Base-by-base conservation (phyloP, 305 asterid genomes). In the Solanum hybrid region DNA sequence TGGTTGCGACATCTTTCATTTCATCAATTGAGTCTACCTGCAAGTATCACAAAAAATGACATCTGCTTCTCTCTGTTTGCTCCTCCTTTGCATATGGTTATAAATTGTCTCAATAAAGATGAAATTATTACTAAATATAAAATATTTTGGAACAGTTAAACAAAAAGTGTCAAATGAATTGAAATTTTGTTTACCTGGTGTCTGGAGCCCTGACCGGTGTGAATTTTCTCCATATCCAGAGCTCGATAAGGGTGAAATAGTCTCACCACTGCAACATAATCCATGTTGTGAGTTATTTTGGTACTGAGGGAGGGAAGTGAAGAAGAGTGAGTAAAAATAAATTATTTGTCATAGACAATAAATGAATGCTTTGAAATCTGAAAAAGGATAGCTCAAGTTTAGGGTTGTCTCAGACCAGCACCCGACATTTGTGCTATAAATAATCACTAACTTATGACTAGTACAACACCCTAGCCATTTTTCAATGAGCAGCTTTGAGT, bases 381-480 rank as follows among this genome's bases (percentile, higher is more conserved):
- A 61, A 90, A 92, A 91, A 20, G 34, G 87, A 39, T 90, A 89
- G 92, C 92, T 91, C 91, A 37, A 88, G 88, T 89, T 89, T 92
- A 91, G 95, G 93, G 86, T 75, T 77, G 92, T 90, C 91, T 93
- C 93, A 91, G 94, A 95, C 95, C 94, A 86, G 87, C 91, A 86
- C 91, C 95, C 96, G 95, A 93, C 97, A 94, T 93, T 91, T 92
- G 95, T 92, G 97, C 93, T 89, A 88, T 91, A 92, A 87, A 93
- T 77, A 83, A 87, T 87, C 86, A 90, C 86, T 65, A n/a, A 77
- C 14, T 32, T 15, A 77, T 29, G 33, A 32, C 26, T 77, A 77
- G 26, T 77, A 32, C 39, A 10, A 77, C 82, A 77, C 82, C 82
- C 39, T 61, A 20, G 82, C 41, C 82, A 32, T 77, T 77, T 77